A percentile compares a stretch with the other conserved stretches of the same genome.
Evolutionary conservation across 2,329 filamentous ascomycete genomes (phyloP).

Genomic region (Fonsecaea multimorphosa): DNA sequence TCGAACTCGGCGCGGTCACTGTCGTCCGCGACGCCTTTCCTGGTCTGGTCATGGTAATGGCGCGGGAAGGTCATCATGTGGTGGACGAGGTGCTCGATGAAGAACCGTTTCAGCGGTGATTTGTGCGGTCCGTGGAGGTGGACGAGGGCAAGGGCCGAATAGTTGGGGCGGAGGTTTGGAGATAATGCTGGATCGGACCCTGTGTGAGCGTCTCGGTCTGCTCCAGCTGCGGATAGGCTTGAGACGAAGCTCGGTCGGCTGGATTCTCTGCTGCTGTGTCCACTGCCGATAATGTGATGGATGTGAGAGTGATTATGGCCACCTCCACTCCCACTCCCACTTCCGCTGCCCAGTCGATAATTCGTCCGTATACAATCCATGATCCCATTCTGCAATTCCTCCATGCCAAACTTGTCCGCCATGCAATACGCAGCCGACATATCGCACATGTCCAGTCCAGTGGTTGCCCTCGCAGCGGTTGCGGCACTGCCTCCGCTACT

Average conservation of each 20-base stretch:
- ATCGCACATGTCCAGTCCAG: conserved; percentile 21
- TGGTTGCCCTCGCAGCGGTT: background rate
- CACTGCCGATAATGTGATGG: background rate
- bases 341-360: conserved; percentile 10
- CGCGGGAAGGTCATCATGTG: conserved; percentile 36
- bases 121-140: conserved; percentile 31
- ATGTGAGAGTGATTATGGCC: conserved; percentile 2
- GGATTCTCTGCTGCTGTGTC: conserved; percentile 11
- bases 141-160: conserved; percentile 30
- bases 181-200: background rate
- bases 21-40: background rate
- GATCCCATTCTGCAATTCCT: conserved; percentile 35
- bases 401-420: conserved; percentile 37
- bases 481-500: background rate
- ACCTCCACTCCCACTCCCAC: conserved; percentile 4
- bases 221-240: background rate
- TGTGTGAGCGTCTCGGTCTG: conserved; percentile 1
- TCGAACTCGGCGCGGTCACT: conserved; percentile 25
- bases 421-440: conserved; percentile 33
- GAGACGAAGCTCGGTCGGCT: conserved; percentile 4
- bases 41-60: conserved; percentile 30
- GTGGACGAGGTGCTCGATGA: conserved; percentile 34
- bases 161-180: conserved; percentile 20
- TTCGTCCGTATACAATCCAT: conserved; percentile 30
- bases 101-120: conserved; percentile 33